phyloP scores from a whole-genome alignment of 108 stramenopile species.

The Ochromonas danica region DNA sequence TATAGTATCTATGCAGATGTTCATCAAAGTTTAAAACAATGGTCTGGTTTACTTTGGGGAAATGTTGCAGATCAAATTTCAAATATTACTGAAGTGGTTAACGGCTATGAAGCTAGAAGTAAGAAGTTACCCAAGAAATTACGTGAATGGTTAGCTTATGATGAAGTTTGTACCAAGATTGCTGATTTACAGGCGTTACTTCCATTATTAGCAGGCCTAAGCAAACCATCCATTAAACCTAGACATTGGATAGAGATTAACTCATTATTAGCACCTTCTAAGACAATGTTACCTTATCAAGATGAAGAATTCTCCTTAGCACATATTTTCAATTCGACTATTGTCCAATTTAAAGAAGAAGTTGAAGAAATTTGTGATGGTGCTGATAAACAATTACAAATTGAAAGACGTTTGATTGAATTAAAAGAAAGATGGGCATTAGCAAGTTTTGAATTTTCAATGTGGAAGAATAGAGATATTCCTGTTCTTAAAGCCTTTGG shows the following conservation, averaged over 20 bases:
- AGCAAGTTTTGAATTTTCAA: constrained; percentile 46
- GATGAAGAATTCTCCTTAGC: constrained; percentile 43
- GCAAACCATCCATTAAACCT: constrained; percentile 58
- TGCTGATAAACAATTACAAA: constrained; percentile 64
- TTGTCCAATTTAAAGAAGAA: constrained; percentile 34
- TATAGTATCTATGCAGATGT: constrained; percentile 64
- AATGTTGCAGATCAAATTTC: constrained; percentile 48
- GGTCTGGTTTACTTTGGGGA: constrained; percentile 43
- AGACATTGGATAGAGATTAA: constrained; percentile 62
- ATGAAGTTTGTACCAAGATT: constrained; percentile 42
- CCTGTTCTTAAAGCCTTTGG: constrained; percentile 42
- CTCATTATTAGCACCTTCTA: constrained; percentile 1
- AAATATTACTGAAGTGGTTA: constrained; percentile 48
- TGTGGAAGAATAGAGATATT: constrained; percentile 55
- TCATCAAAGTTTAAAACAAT: constrained; percentile 49
- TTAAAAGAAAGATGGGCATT: constrained; percentile 57
- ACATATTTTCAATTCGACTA: constrained; percentile 44
- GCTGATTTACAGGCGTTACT: constrained; percentile 57
- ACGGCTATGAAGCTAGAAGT: constrained; percentile 52
- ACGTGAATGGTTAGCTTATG: constrained; percentile 58
- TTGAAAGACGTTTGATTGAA: constrained; percentile 57
- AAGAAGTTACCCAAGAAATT: constrained; percentile 60
- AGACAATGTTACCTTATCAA: constrained; percentile 41
- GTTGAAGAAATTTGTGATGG: constrained; percentile 61
- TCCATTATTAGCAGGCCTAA: constrained; percentile 58